Evolutionary conservation across 1,284 basidiomycete genomes (phyloP), one percentile per base, ranked within the genome.

Genomic region (Sporisorium exsertum): DNA sequence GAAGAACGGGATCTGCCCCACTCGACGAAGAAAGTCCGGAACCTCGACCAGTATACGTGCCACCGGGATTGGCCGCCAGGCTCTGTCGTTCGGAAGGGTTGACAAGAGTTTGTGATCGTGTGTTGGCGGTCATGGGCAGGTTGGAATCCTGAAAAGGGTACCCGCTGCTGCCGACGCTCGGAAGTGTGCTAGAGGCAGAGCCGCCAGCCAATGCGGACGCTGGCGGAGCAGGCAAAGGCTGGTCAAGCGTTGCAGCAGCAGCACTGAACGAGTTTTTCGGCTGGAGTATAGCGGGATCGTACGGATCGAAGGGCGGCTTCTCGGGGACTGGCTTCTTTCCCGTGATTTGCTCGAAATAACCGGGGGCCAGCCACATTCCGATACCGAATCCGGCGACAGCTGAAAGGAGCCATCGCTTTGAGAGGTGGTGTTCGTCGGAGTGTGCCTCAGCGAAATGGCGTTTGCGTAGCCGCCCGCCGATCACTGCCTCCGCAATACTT

Each of bases 261-360:
- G 42, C 64, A 47, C 52, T 53, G 15, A 65, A 63, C 5, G 63
- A 5, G 22, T 75, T 54, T 3, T 60, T 64, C 2, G 63, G 64
- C 50, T 61, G 60, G 42, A 75, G 60, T 2, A 75, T 60, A 32
- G 63, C 49, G 1, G 67, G 57, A 37, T 75, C 64, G 37, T 75
- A 70, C 16, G 72, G 72, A 47, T 75, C 43, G 57, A 70, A 75
- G 16, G 67, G 72, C n/a, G 67, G 55, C 20, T 54, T 37, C 7
- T 66, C 59, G 24, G 24, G 22, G 4, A 22, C 29, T 7, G 49
- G 10, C 26, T 37, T 47, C 26, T 56, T 59, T 10, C 45, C 42
- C 20, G 4, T 46, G 24, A 75, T 15, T 15, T 33, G 22, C 2
- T 20, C 26, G 6, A 37, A 12, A 3, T 64, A 13, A 2, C 60